Percentiles rank a stretch among this genome's conserved stretches.
phyloP scores from a whole-genome alignment of 2,329 filamentous ascomycete species.

The Calycina herbarum region DNA sequence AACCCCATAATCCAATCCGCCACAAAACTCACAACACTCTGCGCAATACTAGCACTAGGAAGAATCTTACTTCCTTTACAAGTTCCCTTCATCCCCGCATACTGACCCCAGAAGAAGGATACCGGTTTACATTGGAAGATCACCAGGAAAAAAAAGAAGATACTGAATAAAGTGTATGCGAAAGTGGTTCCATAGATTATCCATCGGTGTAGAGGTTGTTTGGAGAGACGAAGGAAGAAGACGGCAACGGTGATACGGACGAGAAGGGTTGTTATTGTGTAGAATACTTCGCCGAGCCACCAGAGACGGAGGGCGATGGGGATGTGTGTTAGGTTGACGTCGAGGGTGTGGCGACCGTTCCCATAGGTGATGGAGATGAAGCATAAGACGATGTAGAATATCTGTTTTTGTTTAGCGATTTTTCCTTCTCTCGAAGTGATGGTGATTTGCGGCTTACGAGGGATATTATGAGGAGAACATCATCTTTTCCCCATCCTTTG shows the following conservation, averaged over 20 bases:
- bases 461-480: conserved; percentile 25
- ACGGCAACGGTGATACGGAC: conserved; percentile 47
- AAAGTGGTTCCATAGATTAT: conserved; percentile 49
- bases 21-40: conserved; percentile 48
- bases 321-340: conserved; percentile 21
- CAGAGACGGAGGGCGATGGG: conserved; percentile 38
- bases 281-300: conserved; percentile 58
- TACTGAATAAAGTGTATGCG: conserved; percentile 46
- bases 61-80: conserved; percentile 47
- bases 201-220: conserved; percentile 45
- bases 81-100: conserved; percentile 25
- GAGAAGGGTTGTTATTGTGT: conserved; percentile 48
- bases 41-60: conserved; percentile 52
- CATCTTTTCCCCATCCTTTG: conserved; percentile 32
- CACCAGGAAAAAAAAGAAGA: conserved; percentile 51
- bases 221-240: conserved; percentile 54
- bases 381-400: conserved; percentile 27
- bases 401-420: conserved; percentile 13
- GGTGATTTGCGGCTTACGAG: conserved; percentile 19
- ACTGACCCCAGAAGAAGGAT: conserved; percentile 49
- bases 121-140: conserved; percentile 55
- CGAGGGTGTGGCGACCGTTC: conserved; percentile 23
- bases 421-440: too few species aligned
- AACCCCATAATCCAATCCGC: conserved; percentile 55
- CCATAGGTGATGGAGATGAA: conserved; percentile 26